phyloP scores from a whole-genome alignment of 352 stramenopile species.

The Globisporangium radiosum region DNA sequence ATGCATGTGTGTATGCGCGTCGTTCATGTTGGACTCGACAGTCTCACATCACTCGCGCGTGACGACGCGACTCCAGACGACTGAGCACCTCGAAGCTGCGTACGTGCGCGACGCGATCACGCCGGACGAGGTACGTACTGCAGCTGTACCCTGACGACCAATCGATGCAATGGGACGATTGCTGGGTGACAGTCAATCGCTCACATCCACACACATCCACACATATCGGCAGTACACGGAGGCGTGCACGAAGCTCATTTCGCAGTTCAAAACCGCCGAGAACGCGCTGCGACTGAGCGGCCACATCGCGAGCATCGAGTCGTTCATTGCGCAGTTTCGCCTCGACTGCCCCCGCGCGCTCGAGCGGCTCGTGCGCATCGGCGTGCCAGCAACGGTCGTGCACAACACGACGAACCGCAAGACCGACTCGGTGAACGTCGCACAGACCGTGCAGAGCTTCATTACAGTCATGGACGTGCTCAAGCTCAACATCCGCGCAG shows the following conservation, averaged over 20 bases:
- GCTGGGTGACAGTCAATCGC: neutral
- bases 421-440: slow-evolving; percentile 87
- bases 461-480: slow-evolving; percentile 99
- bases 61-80: slow-evolving; percentile 48
- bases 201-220: neutral
- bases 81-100: slow-evolving; percentile 95
- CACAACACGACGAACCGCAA: slow-evolving; percentile 77
- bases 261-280: slow-evolving; percentile 97
- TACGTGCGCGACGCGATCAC: slow-evolving; percentile 95
- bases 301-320: slow-evolving; percentile 59
- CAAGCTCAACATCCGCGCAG: slow-evolving; percentile 95
- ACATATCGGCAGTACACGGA: slow-evolving; percentile 83
- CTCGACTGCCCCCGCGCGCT: slow-evolving; percentile 94
- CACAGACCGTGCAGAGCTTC: slow-evolving; percentile 96
- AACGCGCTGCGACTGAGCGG: slow-evolving; percentile 82
- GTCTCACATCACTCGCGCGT: neutral
- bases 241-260: slow-evolving; percentile 96
- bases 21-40: no score
- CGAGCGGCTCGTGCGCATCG: slow-evolving; percentile 91
- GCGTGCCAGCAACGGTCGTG: slow-evolving; percentile 91
- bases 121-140: slow-evolving; percentile 68
- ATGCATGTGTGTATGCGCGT: no score
- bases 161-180: no score
- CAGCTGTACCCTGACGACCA: no score
- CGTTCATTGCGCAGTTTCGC: slow-evolving; percentile 93